Percentiles rank a stretch among this genome's conserved stretches.
Conservation (phyloP, 768 basidiomycete genomes). For the Boletus fagicola region DNA sequence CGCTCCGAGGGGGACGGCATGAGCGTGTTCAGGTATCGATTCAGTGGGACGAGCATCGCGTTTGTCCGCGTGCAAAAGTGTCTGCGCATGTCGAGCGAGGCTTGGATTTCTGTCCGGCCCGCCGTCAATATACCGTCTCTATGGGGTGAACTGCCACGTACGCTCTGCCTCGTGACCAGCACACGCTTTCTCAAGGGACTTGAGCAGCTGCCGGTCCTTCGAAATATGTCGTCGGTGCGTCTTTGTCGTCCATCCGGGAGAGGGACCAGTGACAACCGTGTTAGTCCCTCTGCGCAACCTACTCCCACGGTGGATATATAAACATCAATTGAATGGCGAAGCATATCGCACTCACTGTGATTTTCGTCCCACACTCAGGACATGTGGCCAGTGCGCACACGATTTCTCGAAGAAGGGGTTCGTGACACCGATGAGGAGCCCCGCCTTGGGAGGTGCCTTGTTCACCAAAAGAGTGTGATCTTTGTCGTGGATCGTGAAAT, state of each 20-base stretch:
- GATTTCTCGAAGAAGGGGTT: constrained; percentile 83
- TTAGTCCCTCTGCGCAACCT: constrained; percentile 8
- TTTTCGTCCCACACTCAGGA: constrained; percentile 63
- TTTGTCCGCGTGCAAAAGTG: constrained; percentile 87
- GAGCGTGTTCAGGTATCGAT: constrained; percentile 86
- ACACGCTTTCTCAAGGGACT: constrained; percentile 64
- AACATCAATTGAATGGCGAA: not conserved
- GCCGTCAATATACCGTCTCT: not conserved
- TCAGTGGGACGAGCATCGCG: constrained; percentile 82
- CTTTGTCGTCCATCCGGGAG: constrained; percentile 73
- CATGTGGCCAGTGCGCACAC: constrained; percentile 84
- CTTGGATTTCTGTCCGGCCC: constrained; percentile 48
- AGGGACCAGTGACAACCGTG: constrained; percentile 43
- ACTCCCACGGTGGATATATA: not conserved
- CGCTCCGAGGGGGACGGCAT: constrained; percentile 67
- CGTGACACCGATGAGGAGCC: constrained; percentile 78
- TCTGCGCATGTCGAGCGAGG: constrained; percentile 64
- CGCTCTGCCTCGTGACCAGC: constrained; percentile 48
- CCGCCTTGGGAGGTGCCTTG: constrained; percentile 74
- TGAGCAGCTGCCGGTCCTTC: constrained; percentile 76
- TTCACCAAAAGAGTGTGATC: constrained; percentile 77
- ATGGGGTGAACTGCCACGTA: constrained; percentile 33
- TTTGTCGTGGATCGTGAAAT: constrained; percentile 95
- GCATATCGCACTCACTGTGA: constrained; percentile 37
- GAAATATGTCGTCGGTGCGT: constrained; percentile 82